phyloP scores from a whole-genome alignment of 257 asterid species.

The Cordia subcordata region DNA sequence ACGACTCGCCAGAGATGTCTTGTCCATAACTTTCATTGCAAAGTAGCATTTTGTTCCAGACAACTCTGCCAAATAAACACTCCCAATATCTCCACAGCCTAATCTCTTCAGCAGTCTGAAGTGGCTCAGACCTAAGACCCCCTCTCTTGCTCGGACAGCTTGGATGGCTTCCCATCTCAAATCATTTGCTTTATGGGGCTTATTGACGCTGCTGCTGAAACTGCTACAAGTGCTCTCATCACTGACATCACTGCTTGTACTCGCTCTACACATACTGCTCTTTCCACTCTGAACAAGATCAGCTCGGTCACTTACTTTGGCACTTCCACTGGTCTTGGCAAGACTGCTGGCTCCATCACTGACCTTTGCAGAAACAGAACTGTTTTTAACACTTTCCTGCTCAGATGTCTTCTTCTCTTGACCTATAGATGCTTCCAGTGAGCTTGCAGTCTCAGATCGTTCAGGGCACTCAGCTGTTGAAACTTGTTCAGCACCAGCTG shows the following conservation, averaged over 20 bases:
- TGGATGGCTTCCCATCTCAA: constrained; percentile 76
- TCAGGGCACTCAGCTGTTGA: constrained; percentile 13
- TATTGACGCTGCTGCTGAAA: constrained; percentile 34
- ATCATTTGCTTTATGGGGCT: constrained; percentile 77
- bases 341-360: constrained; percentile 22
- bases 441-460: constrained; percentile 15
- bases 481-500: constrained; percentile 16
- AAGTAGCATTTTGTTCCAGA: constrained; percentile 56
- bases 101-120: constrained; percentile 63
- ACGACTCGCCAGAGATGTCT: constrained; percentile 76
- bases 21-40: constrained; percentile 85
- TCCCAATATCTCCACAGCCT: constrained; percentile 88
- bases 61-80: constrained; percentile 74
- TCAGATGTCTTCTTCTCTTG: constrained; percentile 21
- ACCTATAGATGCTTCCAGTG: constrained; percentile 16
- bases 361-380: constrained; percentile 27
- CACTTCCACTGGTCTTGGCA: constrained; percentile 21
- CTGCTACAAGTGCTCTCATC: constrained; percentile 34
- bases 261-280: constrained; percentile 30
- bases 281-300: constrained; percentile 25
- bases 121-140: constrained; percentile 61
- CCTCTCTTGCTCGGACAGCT: constrained; percentile 53
- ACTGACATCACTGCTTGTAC: constrained; percentile 36
- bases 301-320: constrained; percentile 16
- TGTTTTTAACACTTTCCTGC: constrained; percentile 17